Evolutionary conservation across 441 rosid species (phyloP).

Genomic region (Caryocar brasiliense): DNA sequence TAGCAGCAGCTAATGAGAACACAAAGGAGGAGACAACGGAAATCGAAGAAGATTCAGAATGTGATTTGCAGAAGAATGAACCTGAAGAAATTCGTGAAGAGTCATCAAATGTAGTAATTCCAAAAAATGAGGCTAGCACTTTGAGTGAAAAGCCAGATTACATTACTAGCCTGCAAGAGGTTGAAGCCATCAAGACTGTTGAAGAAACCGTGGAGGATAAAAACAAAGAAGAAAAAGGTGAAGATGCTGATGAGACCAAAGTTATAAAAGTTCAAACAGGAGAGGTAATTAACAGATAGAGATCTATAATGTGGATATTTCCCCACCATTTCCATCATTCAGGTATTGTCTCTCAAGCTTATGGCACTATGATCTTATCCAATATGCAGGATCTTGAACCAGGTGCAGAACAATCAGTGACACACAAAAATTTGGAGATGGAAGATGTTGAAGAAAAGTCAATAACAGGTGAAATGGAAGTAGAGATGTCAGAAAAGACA

Average conservation of each 20-base stretch:
- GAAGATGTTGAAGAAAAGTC: background rate
- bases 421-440: background rate
- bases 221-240: background rate
- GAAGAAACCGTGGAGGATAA: background rate
- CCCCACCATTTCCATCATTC: background rate
- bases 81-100: background rate
- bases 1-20: too few relatives aligned
- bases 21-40: too few relatives aligned
- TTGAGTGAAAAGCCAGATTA: background rate
- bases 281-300: slow-evolving; percentile 11
- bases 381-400: slow-evolving; percentile 12
- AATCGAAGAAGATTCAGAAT: background rate
- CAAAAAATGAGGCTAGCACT: slow-evolving; percentile 2
- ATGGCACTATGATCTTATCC: background rate
- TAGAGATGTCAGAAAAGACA: background rate
- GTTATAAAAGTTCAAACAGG: background rate
- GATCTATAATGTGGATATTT: background rate
- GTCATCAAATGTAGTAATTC: background rate
- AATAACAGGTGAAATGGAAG: background rate
- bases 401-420: slow-evolving; percentile 9
- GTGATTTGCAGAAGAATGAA: background rate
- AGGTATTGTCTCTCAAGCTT: background rate
- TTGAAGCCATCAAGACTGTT: background rate
- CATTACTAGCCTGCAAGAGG: background rate
- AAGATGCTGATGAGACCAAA: slow-evolving; percentile 7